Base-by-base conservation (phyloP, 768 basidiomycete species). In the Russula sp. region DNA sequence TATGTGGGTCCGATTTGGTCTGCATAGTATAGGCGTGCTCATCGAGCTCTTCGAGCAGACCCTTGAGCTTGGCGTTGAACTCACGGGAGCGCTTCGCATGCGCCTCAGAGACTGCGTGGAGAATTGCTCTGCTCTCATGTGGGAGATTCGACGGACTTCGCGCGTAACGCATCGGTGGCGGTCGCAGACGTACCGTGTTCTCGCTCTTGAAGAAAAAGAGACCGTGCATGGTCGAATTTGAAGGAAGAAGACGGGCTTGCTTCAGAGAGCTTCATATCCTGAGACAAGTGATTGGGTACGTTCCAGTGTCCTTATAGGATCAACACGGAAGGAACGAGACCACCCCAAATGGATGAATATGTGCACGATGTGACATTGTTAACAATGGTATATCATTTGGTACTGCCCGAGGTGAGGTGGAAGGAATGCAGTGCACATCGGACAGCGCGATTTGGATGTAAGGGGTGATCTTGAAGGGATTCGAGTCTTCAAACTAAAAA, bases 41-140 rank as follows among this genome's bases (percentile, higher is more conserved):
- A 68, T 89, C 84, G 27, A 94, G 79, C 69, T 94, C 84, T 22
- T 75, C 66, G 8, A 82, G 79, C 0, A 88, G 73, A 45, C 77
- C 70, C 62, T 82, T 80, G 8, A 93, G 77, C 71, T 86, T 84
- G 49, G 70, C 69, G 49, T 90, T 88, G 39, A 94, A 77, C 45
- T 87, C 85, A 45, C 81, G 79, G 27, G 85, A 80, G 48, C 85
- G 86, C 72, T 86, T 89, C 31, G 80, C 73, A 64, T 89, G 80
- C 20, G 77, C 78, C 64, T 91, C 89, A 66, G 81, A 84, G 59
- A 94, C 90, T 37, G 86, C 78, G 61, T 93, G 85, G 0, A 95
- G 79, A 1, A 89, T 93, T 0, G 87, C 85, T 70, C 94, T 95
- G 76, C 91, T 93, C 74, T 95, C 92, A 40, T 91, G 84, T 2